A percentile compares a stretch with the other conserved stretches of the same genome.
Evolutionary conservation across 106 monocot species (phyloP).

Genomic region (Dioscorea alata): DNA sequence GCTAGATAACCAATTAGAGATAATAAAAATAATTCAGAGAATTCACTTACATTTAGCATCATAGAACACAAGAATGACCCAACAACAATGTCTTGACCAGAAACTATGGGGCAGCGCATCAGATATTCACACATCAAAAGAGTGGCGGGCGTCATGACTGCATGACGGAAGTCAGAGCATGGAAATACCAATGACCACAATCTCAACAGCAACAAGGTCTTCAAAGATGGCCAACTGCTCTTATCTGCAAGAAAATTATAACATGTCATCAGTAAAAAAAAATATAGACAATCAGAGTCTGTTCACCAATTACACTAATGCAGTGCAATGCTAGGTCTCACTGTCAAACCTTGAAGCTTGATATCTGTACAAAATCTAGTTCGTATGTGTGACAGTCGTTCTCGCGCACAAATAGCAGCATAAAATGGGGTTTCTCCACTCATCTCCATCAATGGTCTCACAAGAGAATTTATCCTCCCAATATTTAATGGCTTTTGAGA

Average conservation of each 20-base stretch:
- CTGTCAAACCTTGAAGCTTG: constrained; percentile 56
- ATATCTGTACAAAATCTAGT: constrained; percentile 53
- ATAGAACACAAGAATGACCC: constrained; percentile 91
- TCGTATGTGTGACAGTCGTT: constrained; percentile 51
- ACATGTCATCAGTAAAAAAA: not conserved
- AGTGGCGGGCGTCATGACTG: constrained; percentile 80
- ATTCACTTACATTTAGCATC: constrained; percentile 66
- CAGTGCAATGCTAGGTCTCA: too few relatives aligned
- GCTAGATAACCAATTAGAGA: too few relatives aligned
- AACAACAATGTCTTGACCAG: constrained; percentile 63
- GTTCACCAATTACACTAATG: too few relatives aligned
- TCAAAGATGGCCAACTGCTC: constrained; percentile 86
- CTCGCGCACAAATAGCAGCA: constrained; percentile 81
- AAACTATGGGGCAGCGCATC: constrained; percentile 75
- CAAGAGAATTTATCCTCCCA: constrained; percentile 58
- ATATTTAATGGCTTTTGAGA: constrained; percentile 48
- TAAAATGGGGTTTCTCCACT: constrained; percentile 83
- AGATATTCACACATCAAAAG: constrained; percentile 93
- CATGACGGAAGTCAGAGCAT: constrained; percentile 96
- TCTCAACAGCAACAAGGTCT: constrained; percentile 69
- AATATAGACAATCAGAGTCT: not conserved
- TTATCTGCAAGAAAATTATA: constrained; percentile 42
- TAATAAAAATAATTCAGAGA: not conserved
- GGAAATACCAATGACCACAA: constrained; percentile 89
- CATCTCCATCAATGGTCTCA: constrained; percentile 85